These are phyloP conservation scores for Gonapodya prolifera DNA, from an alignment of 192 early-diverging fungal genomes.

Conservation along the genomic window DNA sequence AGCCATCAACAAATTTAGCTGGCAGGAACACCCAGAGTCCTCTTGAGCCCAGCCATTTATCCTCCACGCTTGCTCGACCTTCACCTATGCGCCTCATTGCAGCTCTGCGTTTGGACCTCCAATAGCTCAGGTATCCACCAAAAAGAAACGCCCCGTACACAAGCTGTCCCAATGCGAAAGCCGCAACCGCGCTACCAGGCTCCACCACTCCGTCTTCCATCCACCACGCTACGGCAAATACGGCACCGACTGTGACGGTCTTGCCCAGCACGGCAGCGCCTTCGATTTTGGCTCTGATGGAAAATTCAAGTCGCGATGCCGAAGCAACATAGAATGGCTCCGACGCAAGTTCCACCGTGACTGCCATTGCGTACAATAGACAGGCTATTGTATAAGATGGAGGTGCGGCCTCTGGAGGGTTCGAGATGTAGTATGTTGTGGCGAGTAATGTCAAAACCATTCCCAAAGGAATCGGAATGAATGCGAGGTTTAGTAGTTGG, in stretches of 20 bases:
- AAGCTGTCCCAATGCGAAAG: not conserved
- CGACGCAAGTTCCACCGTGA: not conserved
- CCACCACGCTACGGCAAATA: not conserved
- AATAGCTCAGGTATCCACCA: not conserved
- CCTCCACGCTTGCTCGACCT: not conserved
- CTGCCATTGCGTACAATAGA: not conserved
- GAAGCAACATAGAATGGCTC: not conserved
- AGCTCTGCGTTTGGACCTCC: not conserved
- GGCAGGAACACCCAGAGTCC: not conserved
- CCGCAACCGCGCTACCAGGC: not conserved
- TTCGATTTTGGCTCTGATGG: not conserved
- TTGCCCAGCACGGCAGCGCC: not conserved
- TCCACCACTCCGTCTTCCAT: not conserved
- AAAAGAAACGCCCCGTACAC: not conserved
- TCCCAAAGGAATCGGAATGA: not conserved
- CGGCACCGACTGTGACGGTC: not conserved
- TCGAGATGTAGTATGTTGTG: not conserved
- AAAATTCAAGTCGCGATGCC: not conserved
- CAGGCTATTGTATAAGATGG: not conserved
- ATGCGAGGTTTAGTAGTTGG: not conserved
- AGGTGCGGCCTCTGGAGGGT: not conserved
- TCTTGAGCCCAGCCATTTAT: not conserved
- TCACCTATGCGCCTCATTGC: not conserved
- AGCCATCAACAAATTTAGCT: not conserved
- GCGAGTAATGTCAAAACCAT: not conserved